Percentiles rank a stretch among this genome's conserved stretches.
phyloP scores from a whole-genome alignment of 768 basidiomycete genomes.

The Phanerodontia chrysosporium region DNA sequence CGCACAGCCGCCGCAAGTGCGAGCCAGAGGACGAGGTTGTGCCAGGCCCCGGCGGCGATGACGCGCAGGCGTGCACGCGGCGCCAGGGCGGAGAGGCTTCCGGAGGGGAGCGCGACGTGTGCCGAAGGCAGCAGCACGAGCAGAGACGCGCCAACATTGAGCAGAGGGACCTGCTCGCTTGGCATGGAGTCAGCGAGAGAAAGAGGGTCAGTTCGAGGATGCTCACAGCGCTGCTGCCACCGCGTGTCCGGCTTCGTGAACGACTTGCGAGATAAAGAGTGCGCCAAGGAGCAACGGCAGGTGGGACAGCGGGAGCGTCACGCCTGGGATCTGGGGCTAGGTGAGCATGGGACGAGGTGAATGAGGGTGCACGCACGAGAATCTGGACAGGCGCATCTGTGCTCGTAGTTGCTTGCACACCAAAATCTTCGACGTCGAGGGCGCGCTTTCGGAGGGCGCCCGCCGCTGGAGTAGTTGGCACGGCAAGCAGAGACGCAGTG shows the following conservation, averaged over 20 bases:
- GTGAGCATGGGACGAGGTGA: not conserved
- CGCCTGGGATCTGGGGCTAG: conserved; percentile 63
- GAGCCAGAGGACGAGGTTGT: conserved; percentile 64
- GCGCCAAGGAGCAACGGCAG: conserved; percentile 61
- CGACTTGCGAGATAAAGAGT: conserved; percentile 58
- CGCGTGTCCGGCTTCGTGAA: conserved; percentile 82
- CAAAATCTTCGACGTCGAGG: not conserved
- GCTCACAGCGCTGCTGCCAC: conserved; percentile 71
- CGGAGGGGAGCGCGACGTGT: conserved; percentile 59
- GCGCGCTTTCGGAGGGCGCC: not conserved
- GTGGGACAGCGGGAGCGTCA: conserved; percentile 75
- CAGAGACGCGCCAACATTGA: conserved; percentile 57
- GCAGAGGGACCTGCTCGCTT: conserved; percentile 64
- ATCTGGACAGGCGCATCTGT: conserved; percentile 12
- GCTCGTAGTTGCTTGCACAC: not conserved
- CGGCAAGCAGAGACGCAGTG: not conserved
- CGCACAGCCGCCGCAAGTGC: conserved; percentile 37
- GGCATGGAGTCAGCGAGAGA: not conserved
- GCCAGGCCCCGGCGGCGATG: conserved; percentile 70
- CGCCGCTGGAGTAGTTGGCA: not conserved
- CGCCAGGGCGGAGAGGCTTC: conserved; percentile 34
- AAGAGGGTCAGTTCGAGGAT: not conserved
- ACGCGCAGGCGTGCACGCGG: conserved; percentile 52
- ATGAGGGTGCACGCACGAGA: conserved; percentile 25
- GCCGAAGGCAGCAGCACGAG: conserved; percentile 67